These are phyloP conservation scores for Citrus reticulata DNA, from an alignment of 345 rosid genomes.

Conservation along the genomic window DNA sequence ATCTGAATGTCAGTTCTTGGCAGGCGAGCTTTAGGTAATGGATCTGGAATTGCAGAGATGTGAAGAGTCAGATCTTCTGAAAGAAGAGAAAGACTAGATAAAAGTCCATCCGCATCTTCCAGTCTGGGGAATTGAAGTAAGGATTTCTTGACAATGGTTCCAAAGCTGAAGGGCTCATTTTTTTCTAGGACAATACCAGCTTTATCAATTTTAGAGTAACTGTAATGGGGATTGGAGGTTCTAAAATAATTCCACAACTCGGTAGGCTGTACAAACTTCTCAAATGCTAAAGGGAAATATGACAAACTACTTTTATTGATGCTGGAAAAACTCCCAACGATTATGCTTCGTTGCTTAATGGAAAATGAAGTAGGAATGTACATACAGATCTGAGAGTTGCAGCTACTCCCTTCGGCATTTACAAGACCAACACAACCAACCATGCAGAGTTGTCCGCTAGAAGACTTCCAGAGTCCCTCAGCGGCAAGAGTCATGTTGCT, in stretches of 20 bases:
- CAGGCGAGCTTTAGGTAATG: slow-evolving; percentile 21
- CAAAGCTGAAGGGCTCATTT: slow-evolving; percentile 62
- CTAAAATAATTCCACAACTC: slow-evolving; percentile 73
- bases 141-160: slow-evolving; percentile 68
- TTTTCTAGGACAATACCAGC: slow-evolving; percentile 67
- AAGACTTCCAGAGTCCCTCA: slow-evolving; percentile 80
- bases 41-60: slow-evolving; percentile 47
- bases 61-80: slow-evolving; percentile 80
- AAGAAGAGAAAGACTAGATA: slow-evolving; percentile 56
- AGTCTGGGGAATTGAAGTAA: slow-evolving; percentile 64
- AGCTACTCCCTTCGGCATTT: slow-evolving; percentile 41
- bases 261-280: slow-evolving; percentile 55
- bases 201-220: slow-evolving; percentile 54
- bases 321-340: slow-evolving; percentile 61
- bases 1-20: slow-evolving; percentile 36
- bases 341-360: slow-evolving; percentile 68
- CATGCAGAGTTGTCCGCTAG: slow-evolving; percentile 88
- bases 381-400: slow-evolving; percentile 59
- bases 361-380: slow-evolving; percentile 75
- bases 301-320: slow-evolving; percentile 21
- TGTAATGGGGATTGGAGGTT: slow-evolving; percentile 43
- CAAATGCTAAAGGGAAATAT: slow-evolving; percentile 68
- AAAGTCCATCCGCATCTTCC: slow-evolving; percentile 51
- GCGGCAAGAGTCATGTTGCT: slow-evolving; percentile 70
- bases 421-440: slow-evolving; percentile 61